Conservation (phyloP, 2,329 filamentous ascomycete species). For the Aspergillus fischeri region DNA sequence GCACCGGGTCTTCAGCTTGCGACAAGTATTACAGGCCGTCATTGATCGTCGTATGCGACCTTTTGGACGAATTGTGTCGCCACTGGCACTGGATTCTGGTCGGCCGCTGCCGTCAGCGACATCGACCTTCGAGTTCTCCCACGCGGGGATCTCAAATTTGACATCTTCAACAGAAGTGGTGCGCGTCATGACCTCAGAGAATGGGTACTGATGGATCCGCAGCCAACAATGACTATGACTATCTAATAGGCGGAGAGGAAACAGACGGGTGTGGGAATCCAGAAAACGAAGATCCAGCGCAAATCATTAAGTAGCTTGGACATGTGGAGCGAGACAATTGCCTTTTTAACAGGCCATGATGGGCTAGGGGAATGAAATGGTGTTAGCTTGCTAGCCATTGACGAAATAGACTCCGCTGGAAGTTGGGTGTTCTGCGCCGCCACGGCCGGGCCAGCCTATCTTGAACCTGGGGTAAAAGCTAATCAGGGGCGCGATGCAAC, state of each 20-base stretch:
- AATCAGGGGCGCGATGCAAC: slow-evolving; percentile 6
- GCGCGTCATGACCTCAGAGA: slow-evolving; percentile 24
- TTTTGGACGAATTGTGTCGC: slow-evolving; percentile 24
- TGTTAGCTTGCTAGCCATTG: slow-evolving; percentile 12
- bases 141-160: slow-evolving; percentile 18
- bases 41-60: slow-evolving; percentile 34
- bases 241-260: slow-evolving; percentile 1
- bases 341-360: slow-evolving; percentile 13
- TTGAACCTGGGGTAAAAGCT: slow-evolving; percentile 29
- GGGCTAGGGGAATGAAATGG: slow-evolving; percentile 9
- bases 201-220: slow-evolving; percentile 1
- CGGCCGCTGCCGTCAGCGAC: slow-evolving; percentile 20
- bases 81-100: slow-evolving; percentile 19
- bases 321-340: slow-evolving; percentile 8
- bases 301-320: slow-evolving; percentile 5
- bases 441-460: slow-evolving; percentile 1
- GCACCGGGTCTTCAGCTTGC: slow-evolving; percentile 36
- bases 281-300: slow-evolving; percentile 3
- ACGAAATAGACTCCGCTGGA: slow-evolving; percentile 12
- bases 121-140: slow-evolving; percentile 25
- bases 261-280: slow-evolving; percentile 3
- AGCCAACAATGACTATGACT: slow-evolving; percentile 8
- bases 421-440: neutral
- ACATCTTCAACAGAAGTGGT: slow-evolving; percentile 16
- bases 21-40: slow-evolving; percentile 36